Evolutionary conservation across 73 alveolate species (phyloP).

Genomic region (Paramecium octaurelia): DNA sequence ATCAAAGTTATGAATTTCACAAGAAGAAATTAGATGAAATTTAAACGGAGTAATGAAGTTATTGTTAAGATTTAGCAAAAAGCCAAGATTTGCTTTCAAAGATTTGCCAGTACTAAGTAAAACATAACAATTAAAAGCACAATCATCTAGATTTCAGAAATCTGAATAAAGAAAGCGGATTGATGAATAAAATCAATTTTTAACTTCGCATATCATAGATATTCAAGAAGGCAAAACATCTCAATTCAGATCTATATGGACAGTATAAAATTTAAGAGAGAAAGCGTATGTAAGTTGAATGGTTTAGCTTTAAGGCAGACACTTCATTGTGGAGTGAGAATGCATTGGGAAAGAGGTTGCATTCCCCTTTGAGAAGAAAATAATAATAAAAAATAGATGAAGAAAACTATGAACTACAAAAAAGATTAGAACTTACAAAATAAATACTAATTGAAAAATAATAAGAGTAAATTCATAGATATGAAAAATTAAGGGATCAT

Average conservation of each 20-base stretch:
- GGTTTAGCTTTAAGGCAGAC: background rate
- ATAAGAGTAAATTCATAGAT: background rate
- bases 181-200: background rate
- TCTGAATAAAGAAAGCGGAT: background rate
- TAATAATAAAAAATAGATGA: background rate
- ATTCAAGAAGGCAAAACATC: slow-evolving; percentile 6
- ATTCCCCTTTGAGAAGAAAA: slow-evolving; percentile 33
- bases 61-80: background rate
- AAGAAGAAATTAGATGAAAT: slow-evolving; percentile 5
- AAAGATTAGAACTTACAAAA: background rate
- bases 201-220: background rate
- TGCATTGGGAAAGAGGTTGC: background rate
- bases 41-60: background rate
- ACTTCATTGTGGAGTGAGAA: background rate
- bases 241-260: slow-evolving; percentile 18
- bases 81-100: background rate
- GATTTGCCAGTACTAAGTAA: background rate
- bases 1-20: background rate
- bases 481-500: background rate
- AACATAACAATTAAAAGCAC: background rate
- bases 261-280: background rate
- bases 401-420: background rate
- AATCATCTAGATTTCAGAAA: background rate
- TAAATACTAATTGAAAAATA: background rate
- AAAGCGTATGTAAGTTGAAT: background rate